Percentiles rank a stretch among this genome's conserved stretches.
phyloP scores from a whole-genome alignment of 1,284 basidiomycete species.

The Tilletia setariae region DNA sequence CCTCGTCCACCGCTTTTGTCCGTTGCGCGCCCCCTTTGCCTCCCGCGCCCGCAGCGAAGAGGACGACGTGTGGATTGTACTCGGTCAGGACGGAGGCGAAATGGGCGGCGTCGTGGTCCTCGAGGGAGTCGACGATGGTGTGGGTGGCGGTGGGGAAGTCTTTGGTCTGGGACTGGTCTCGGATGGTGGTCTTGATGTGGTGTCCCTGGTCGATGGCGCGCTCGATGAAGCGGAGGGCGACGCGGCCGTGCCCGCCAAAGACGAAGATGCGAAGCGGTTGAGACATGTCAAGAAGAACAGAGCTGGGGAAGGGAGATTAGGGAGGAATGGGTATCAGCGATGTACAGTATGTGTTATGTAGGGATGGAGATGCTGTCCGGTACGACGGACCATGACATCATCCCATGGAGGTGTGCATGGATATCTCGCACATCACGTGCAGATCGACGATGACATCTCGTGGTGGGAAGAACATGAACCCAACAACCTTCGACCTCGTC shows the following conservation, averaged over 20 bases:
- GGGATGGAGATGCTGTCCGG: too few relatives aligned
- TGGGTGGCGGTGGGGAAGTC: constrained; percentile 33
- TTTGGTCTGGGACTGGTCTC: constrained; percentile 32
- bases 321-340: too few relatives aligned
- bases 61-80: constrained; percentile 61
- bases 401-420: too few relatives aligned
- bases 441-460: too few relatives aligned
- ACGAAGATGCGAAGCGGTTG: constrained; percentile 29
- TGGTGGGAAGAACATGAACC: too few relatives aligned
- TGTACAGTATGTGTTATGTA: too few relatives aligned
- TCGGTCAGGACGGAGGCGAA: constrained; percentile 61
- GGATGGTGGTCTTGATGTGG: constrained; percentile 36
- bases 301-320: neutral
- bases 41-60: constrained; percentile 69
- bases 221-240: constrained; percentile 38
- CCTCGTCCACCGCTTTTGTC: constrained; percentile 68
- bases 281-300: neutral
- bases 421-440: too few relatives aligned
- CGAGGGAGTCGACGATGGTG: constrained; percentile 65
- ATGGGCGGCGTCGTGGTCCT: constrained; percentile 60
- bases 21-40: constrained; percentile 66
- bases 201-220: constrained; percentile 33
- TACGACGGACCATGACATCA: too few relatives aligned
- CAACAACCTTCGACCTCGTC: too few relatives aligned
- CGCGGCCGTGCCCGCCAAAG: constrained; percentile 39